Evolutionary conservation across 768 basidiomycete genomes (phyloP), one percentile per base, ranked within the genome.

Genomic region (Suillus decipiens): DNA sequence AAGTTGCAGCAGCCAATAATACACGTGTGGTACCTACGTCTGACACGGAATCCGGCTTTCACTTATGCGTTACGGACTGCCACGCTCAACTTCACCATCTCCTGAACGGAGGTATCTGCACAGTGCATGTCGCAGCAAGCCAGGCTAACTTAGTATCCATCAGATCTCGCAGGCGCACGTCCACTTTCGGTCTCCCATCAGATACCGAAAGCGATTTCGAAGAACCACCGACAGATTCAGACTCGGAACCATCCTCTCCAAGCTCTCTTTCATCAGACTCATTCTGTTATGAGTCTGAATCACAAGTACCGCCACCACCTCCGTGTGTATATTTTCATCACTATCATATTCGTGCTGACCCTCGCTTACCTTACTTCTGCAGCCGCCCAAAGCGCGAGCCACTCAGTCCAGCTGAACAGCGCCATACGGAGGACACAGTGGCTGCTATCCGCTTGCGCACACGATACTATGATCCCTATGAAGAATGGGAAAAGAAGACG

Each of bases 181-280:
- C 84, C 15, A 83, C 84, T 7, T 88, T 85, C 67, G 85, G 85
- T 17, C 71, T 86, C 5, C 80, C 80, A 36, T 81, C 83, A 6
- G 84, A 85, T 62, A 86, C 84, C 10, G 73, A 78, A 31, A 75
- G 69, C 57, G 72, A 73, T 22, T 48, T 60, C n/a, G 75, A 72
- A 3, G 68, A 71, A 14, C 70, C 73, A 17, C 70, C 76, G 47
- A 78, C 78, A 50, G 81, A 82, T 47, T 77, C 73, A 1, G 80
- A 80, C 6, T 66, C 70, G n/a, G 72, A 67, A 17, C 63, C 19
- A 57, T 57, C 63, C 22, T 51, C 66, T 31, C 67, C 68, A 8
- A 68, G 64, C 12, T 71, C 75, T 0, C 74, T 73, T 63, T 76
- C 75, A 1, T 77, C 77, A 9, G 78, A 79, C 36, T 80, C 80